Evolutionary conservation across 106 monocot species (phyloP).

Genomic region (Allium sativum): DNA sequence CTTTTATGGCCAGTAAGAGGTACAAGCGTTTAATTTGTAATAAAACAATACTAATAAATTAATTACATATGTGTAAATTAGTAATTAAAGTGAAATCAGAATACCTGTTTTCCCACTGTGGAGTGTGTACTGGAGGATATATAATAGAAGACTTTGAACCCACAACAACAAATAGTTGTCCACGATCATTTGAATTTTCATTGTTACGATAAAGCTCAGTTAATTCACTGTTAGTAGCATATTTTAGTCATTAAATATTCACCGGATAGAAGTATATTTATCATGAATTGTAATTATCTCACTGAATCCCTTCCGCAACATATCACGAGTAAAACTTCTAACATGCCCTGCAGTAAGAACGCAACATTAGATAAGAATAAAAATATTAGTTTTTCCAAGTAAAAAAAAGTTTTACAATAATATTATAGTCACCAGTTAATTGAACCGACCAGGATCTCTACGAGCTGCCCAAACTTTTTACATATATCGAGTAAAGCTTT

Average conservation of each 20-base stretch:
- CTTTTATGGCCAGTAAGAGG: conserved; percentile 83
- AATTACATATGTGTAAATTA: background rate
- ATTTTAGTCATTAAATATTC: background rate
- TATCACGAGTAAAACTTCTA: conserved; percentile 96
- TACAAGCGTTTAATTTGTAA: conserved; percentile 83
- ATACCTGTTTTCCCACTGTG: conserved; percentile 98
- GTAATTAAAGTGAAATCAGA: background rate
- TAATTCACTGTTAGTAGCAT: conserved; percentile 47
- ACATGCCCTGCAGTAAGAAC: conserved; percentile 86
- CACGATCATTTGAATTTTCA: conserved; percentile 65
- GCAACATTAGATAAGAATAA: conserved; percentile 5
- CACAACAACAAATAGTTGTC: conserved; percentile 90
- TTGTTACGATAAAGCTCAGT: conserved; percentile 86
- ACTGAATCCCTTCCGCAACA: conserved; percentile 96
- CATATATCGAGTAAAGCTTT: conserved; percentile 62
- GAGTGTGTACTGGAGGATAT: conserved; percentile 67
- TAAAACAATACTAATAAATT: background rate
- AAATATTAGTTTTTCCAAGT: background rate
- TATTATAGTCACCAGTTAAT: background rate
- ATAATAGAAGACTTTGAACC: conserved; percentile 77
- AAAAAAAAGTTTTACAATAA: background rate
- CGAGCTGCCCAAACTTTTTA: conserved; percentile 82
- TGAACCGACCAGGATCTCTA: conserved; percentile 65
- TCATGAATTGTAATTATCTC: conserved; percentile 9
- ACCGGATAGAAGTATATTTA: background rate